phyloP scores from a whole-genome alignment of 768 basidiomycete genomes.

The Auriscalpium microsporum region DNA sequence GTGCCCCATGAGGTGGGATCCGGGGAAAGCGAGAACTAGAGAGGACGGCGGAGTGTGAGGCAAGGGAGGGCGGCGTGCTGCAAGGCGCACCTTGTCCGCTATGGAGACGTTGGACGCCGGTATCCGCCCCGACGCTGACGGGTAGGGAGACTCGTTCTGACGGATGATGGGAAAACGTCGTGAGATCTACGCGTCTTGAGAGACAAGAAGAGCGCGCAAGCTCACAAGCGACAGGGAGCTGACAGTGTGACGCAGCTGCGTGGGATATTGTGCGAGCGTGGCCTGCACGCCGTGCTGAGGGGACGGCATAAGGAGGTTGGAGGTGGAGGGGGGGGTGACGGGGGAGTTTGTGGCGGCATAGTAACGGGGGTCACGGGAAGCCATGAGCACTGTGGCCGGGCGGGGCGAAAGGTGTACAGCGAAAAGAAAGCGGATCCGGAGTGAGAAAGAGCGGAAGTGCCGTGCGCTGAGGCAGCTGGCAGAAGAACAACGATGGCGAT shows the following conservation, averaged over 20 bases:
- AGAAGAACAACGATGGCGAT: neutral
- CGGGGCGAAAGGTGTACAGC: conserved; percentile 1
- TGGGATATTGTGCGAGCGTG: conserved; percentile 33
- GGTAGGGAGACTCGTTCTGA: conserved; percentile 18
- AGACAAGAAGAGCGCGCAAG: neutral
- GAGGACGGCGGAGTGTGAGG: neutral
- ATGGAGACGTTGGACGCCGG: conserved; percentile 16
- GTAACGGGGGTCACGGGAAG: conserved; percentile 25
- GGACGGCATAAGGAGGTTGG: conserved; percentile 39
- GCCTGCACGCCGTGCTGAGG: conserved; percentile 30
- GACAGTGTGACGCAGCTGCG: conserved; percentile 26
- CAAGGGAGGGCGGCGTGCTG: too few relatives aligned
- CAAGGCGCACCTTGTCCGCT: conserved; percentile 21
- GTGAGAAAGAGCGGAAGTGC: neutral
- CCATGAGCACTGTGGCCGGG: conserved; percentile 16
- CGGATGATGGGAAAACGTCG: neutral
- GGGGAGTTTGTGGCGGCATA: conserved; percentile 29
- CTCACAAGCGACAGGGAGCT: conserved; percentile 38
- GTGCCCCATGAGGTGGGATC: conserved; percentile 26
- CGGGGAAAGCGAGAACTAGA: conserved; percentile 18
- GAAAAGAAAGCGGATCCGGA: neutral
- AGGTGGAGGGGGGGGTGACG: conserved; percentile 40
- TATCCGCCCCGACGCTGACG: neutral
- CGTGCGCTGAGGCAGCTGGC: neutral
- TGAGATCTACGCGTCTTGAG: neutral